Base-by-base conservation (phyloP, 805 yeast genomes). In the Candida ficus region DNA sequence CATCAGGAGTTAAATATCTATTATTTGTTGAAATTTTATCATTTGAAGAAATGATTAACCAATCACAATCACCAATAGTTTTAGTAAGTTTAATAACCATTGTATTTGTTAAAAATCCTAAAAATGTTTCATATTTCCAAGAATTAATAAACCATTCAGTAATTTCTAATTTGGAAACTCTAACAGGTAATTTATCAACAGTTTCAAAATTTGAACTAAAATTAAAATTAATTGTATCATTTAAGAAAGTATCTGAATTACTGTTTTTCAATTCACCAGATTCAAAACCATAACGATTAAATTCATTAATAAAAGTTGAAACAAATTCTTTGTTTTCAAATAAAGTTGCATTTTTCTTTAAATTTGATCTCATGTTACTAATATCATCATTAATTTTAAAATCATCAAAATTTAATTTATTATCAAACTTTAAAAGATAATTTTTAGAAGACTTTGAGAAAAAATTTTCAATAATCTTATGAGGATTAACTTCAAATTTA, bases 401-500 rank as follows among this genome's bases (percentile, higher is more conserved):
- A 35, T 51, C 48, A 7, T 56, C 56, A 33, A 60, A 57, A 33
- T 60, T 45, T 38, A 63, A 49, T 9, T 48, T 47, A 21, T 54
- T 49, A 38, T 63, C 67, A 47, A 63, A 60, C 23, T 57, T 60
- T 23, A 58, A 47, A 14, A 62, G 33, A 38, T 61, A 61, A 30
- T 63, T 56, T 46, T 56, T 60, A 7, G 66, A 62, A 1, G 64
- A 57, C 36, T 61, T 60, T n/a, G 66, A 61, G 38, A 62, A 62
- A 34, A 63, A 53, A 22, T 57, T 53, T 14, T 56, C 62, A 18
- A 63, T 55, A 16, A 62, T 57, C 47, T 56, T 55, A 43, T 56
- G 59, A 33, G 63, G 73, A 35, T 68, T 67, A 33, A 60, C 60
- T 31, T 62, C 67, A 37, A 68, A 68, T 31, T 60, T 70, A 29